Percentiles rank a stretch among this genome's conserved stretches.
These are phyloP conservation scores for Lonicera japonica DNA, from an alignment of 129 eudicot species.

Conservation along the genomic window DNA sequence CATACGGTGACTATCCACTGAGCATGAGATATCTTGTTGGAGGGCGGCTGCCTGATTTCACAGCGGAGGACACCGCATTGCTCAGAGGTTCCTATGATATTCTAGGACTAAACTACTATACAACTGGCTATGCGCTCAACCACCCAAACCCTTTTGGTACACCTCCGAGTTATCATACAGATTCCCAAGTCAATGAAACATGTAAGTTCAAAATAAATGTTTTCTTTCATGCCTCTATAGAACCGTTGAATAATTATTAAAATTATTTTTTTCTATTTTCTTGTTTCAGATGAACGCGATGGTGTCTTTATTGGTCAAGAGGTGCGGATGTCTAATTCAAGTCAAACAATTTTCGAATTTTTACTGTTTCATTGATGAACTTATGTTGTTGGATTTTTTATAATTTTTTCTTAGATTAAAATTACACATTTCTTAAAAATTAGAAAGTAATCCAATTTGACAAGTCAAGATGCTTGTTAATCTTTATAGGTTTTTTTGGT, in stretches of 20 bases:
- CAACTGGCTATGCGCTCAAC: conserved; percentile 21
- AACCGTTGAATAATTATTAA: background rate
- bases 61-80: conserved; percentile 10
- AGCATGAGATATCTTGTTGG: conserved; percentile 13
- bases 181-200: conserved; percentile 1
- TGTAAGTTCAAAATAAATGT: conserved; percentile 10
- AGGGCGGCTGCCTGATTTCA: conserved; percentile 23
- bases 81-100: conserved; percentile 30
- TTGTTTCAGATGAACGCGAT: conserved; percentile 18
- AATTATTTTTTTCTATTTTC: background rate
- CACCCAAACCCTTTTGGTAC: background rate
- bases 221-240: too few relatives aligned
- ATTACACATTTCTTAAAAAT: too few relatives aligned
- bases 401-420: too few relatives aligned
- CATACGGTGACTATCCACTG: conserved; percentile 17
- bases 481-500: too few relatives aligned
- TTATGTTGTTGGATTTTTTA: too few relatives aligned
- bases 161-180: conserved; percentile 15
- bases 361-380: too few relatives aligned
- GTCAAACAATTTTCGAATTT: too few relatives aligned
- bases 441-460: too few relatives aligned
- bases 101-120: conserved; percentile 35
- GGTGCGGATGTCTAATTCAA: conserved; percentile 26
- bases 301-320: conserved; percentile 30
- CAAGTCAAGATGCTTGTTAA: too few relatives aligned